Conservation (phyloP, 1,139 yeast species). For the Yamadazyma atlantica region DNA sequence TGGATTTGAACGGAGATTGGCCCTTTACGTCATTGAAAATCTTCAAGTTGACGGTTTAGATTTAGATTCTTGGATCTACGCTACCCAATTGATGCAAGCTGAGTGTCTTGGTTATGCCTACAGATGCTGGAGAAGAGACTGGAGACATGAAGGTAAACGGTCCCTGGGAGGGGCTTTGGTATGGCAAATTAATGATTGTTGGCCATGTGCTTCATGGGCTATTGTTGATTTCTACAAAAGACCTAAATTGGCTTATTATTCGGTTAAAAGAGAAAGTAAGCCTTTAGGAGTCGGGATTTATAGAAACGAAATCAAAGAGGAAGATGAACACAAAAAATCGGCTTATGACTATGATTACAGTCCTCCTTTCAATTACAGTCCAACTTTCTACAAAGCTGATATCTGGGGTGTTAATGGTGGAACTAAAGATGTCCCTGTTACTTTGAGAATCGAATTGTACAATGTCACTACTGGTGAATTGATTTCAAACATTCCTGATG, state of each 20-base stretch:
- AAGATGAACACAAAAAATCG: slow-evolving; percentile 4
- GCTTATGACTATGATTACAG: slow-evolving; percentile 1
- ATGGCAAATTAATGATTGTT: slow-evolving; percentile 52
- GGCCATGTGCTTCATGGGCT: slow-evolving; percentile 50
- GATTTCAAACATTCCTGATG: slow-evolving; percentile 13
- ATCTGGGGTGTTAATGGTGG: slow-evolving; percentile 39
- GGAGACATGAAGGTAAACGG: slow-evolving; percentile 32
- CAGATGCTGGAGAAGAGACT: slow-evolving; percentile 42
- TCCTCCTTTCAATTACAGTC: slow-evolving; percentile 21
- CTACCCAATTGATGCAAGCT: slow-evolving; percentile 41
- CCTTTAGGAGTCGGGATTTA: slow-evolving; percentile 32
- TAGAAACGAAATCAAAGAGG: slow-evolving; percentile 17
- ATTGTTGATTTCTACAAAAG: slow-evolving; percentile 34
- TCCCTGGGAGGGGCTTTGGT: slow-evolving; percentile 42
- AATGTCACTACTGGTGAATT: slow-evolving; percentile 25
- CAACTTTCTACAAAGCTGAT: slow-evolving; percentile 21
- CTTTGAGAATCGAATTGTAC: slow-evolving; percentile 25
- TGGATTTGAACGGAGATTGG: slow-evolving; percentile 43
- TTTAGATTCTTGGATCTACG: slow-evolving; percentile 16
- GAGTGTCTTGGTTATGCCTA: slow-evolving; percentile 46
- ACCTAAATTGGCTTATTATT: slow-evolving; percentile 44
- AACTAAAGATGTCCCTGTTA: slow-evolving; percentile 15
- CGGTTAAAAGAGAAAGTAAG: slow-evolving; percentile 40
- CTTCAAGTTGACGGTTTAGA: slow-evolving; percentile 26
- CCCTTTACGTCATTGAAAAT: slow-evolving; percentile 43